These are phyloP conservation scores for Leishmania tarentolae DNA, from an alignment of 208 protist species.

Conservation along the genomic window DNA sequence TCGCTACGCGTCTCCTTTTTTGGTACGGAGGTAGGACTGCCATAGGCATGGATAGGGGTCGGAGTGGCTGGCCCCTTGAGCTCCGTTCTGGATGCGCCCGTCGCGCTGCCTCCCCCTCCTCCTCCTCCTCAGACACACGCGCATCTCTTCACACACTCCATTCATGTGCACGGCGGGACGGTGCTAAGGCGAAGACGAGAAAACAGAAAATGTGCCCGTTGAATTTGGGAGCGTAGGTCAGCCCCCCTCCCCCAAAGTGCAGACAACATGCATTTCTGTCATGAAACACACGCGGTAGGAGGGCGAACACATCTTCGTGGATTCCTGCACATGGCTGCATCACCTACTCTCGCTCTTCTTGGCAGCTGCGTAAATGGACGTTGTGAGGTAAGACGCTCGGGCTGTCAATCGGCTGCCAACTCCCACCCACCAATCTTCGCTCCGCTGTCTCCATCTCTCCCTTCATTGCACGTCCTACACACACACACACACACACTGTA, in stretches of 20 bases:
- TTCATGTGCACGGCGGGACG: background rate
- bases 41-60: background rate
- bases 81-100: background rate
- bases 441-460: background rate
- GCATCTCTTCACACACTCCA: background rate
- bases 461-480: background rate
- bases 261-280: background rate
- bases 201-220: background rate
- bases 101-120: background rate
- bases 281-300: background rate
- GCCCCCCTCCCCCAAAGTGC: background rate
- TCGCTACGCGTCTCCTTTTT: background rate
- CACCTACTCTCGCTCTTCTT: background rate
- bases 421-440: background rate
- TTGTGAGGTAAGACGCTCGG: background rate
- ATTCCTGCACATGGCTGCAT: background rate
- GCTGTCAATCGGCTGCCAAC: background rate
- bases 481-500: no score
- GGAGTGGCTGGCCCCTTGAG: background rate
- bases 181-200: background rate
- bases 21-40: background rate
- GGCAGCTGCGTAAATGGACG: background rate
- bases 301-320: background rate
- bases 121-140: background rate
- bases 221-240: background rate